Evolutionary conservation across 371 early-diverging fungal genomes (phyloP).

Genomic region (Apophysomyces sp.): DNA sequence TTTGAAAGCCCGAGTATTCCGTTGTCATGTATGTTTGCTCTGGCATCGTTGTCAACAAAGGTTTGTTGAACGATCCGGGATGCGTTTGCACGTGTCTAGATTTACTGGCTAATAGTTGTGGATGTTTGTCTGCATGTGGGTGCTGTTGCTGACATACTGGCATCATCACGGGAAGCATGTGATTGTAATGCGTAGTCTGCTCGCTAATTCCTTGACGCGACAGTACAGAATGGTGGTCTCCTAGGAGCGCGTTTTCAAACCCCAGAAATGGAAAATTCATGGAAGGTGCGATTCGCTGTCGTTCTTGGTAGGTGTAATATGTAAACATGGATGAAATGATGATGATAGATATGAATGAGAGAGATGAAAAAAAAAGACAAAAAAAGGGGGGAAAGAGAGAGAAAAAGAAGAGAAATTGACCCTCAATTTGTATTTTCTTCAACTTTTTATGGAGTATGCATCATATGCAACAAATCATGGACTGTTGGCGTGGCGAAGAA

Average conservation of each 20-base stretch:
- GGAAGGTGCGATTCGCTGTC: neutral
- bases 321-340: neutral
- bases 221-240: neutral
- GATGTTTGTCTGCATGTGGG: neutral
- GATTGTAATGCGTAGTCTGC: neutral
- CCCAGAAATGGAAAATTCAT: neutral
- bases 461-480: neutral
- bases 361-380: neutral
- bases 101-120: neutral
- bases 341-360: neutral
- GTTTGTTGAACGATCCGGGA: neutral
- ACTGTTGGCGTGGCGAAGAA: neutral
- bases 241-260: neutral
- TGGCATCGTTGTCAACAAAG: neutral
- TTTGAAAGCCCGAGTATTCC: neutral
- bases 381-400: neutral
- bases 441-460: slow-evolving; percentile 1
- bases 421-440: neutral
- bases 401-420: neutral
- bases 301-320: neutral
- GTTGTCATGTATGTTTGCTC: neutral
- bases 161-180: neutral
- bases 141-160: neutral
- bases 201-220: neutral
- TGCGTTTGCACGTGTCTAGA: neutral